Evolutionary conservation across 2,329 filamentous ascomycete genomes (phyloP).

Genomic region (Diaporthe aspalathi): DNA sequence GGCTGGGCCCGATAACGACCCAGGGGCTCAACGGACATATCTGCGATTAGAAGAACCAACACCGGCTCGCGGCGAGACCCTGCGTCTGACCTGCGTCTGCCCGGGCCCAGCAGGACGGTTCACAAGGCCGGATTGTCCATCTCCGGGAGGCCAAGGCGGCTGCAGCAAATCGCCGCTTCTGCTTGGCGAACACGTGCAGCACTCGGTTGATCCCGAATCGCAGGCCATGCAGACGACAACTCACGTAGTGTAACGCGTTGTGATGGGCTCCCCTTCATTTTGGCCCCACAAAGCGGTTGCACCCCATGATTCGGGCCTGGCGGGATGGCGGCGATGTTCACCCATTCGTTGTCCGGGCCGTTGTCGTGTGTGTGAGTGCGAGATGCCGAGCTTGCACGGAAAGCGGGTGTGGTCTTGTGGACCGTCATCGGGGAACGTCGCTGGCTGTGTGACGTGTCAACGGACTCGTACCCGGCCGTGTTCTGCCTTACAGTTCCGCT

Average conservation of each 20-base stretch:
- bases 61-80: background rate
- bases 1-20: conserved; percentile 2
- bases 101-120: conserved; percentile 5
- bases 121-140: background rate
- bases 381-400: conserved; percentile 2
- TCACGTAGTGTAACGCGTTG: background rate
- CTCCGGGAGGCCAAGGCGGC: conserved; percentile 9
- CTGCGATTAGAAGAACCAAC: background rate
- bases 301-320: background rate
- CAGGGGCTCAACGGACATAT: background rate
- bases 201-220: conserved; percentile 6
- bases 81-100: conserved; percentile 8
- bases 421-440: background rate
- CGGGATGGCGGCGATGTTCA: background rate
- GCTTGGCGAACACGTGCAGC: conserved; percentile 23
- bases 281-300: conserved; percentile 45
- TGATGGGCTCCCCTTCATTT: background rate
- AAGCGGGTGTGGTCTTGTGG: background rate
- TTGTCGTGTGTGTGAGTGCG: background rate
- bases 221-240: background rate
- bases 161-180: conserved; percentile 19
- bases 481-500: background rate
- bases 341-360: background rate
- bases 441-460: conserved; percentile 14
- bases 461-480: background rate